Base-by-base conservation (phyloP, 176 grass and related monocot genomes). In the Triticum monococcum region DNA sequence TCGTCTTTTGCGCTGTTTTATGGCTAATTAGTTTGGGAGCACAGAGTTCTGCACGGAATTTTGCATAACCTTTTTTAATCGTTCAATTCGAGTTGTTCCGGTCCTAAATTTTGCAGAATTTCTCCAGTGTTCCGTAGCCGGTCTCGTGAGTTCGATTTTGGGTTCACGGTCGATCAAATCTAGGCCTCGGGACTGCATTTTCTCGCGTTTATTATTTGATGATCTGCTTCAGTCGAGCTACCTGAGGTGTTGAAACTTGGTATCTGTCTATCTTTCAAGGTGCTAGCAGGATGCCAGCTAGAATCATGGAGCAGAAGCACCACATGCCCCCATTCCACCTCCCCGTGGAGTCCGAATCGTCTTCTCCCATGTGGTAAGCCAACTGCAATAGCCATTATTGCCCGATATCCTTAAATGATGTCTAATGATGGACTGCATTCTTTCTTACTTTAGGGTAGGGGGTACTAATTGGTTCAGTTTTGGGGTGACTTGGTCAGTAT, bases 231-330 rank as follows among this genome's bases (percentile, higher is more conserved):
- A 87, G 82, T 86, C 75, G 72, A 79, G 43, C 65, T 66, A 23
- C 31, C 40, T 46, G 72, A 28, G 25, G 64, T 68, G 56, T 28
- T 85, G 80, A 77, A 73, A 78, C 72, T 78, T 66, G 72, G 31
- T 46, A 30, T 28, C 54, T 40, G 80, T 72, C 11, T 52, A 14
- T 77, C 16, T 85, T 59, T 12, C 70, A 30, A 89, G 84, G 41
- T 50, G 59, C 76, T 87, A 71, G 84, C 85, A 95, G 86, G 89
- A 95, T 95, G 96, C 91, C 91, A 81, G 90, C 89, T 87, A 88
- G 87, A 83, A 61, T 88, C 72, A 95, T 92, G 88, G 96, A 98
- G 83, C 96, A 92, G 87, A 98, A 88, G 69, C 88, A 89, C 12
- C 79, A 79, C 46, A 64, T 82, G 54, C 72, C 88, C 75, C 75